Conservation (phyloP, 305 asterid species). For the Solanum chacoense region DNA sequence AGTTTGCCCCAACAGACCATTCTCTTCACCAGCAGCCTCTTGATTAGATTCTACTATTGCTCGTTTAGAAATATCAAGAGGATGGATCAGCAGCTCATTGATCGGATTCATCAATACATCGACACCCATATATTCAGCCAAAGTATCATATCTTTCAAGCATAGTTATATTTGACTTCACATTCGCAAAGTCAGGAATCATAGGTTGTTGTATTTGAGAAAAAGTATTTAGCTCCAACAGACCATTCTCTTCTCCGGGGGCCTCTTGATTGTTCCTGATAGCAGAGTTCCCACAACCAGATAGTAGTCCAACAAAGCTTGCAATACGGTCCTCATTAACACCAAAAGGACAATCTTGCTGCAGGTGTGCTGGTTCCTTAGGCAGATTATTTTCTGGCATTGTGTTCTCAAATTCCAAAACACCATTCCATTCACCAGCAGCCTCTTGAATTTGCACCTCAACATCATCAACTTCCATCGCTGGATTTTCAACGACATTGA, state of each 20-base stretch:
- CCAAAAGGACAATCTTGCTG: not conserved
- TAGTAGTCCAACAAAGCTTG: not conserved
- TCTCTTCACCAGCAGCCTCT: not conserved
- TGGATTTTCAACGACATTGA: not conserved
- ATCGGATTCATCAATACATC: too few species aligned
- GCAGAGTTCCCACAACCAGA: not conserved
- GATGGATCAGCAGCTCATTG: too few species aligned
- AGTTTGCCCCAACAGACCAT: not conserved
- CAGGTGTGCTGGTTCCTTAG: not conserved
- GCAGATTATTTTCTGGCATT: too few species aligned
- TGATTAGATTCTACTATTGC: not conserved
- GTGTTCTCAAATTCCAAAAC: not conserved
- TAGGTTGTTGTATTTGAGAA: not conserved
- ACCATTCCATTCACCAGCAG: not conserved
- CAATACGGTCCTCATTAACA: not conserved
- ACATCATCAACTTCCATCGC: not conserved
- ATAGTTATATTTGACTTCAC: too few species aligned
- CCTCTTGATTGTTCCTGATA: not conserved
- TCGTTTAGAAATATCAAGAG: not conserved
- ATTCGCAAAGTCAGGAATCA: not conserved
- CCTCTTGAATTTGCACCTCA: not conserved
- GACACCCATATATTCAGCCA: too few species aligned
- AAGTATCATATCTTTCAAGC: too few species aligned
- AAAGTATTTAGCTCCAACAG: not conserved
- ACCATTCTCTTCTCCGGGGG: not conserved